Evolutionary conservation across 495 filamentous ascomycete genomes (phyloP).

Genomic region (Tuber umbilicatum): DNA sequence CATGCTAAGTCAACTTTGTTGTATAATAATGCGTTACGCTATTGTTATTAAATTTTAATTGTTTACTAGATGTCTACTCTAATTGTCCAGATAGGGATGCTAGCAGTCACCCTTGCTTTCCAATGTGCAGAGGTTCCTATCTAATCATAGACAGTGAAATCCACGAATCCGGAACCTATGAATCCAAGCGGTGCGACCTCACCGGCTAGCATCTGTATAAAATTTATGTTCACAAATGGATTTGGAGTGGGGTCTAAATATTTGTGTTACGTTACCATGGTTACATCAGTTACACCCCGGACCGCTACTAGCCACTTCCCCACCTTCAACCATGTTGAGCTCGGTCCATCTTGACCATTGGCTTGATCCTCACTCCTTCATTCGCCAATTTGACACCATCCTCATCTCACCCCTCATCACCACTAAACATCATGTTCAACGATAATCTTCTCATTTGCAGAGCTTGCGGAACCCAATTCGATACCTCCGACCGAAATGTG

Average conservation of each 20-base stretch:
- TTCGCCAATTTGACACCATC: neutral
- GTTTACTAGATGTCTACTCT: neutral
- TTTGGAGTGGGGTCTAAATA: neutral
- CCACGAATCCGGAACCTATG: neutral
- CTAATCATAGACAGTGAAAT: neutral
- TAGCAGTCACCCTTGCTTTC: neutral
- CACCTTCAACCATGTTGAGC: neutral
- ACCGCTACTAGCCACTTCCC: neutral
- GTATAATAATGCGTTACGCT: no score
- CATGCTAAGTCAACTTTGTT: neutral
- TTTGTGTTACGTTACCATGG: neutral
- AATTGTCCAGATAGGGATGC: neutral
- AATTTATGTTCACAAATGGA: no score
- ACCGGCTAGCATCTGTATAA: neutral
- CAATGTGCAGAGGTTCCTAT: neutral
- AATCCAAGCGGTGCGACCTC: neutral
- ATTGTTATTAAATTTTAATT: no score
- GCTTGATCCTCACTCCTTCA: neutral
- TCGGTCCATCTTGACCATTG: neutral
- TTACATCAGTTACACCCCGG: neutral
- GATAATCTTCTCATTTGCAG: constrained; percentile 56
- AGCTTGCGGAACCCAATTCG: constrained; percentile 66
- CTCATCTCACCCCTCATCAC: neutral
- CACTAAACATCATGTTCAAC: constrained; percentile 26
- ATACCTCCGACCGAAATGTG: constrained; percentile 45